Conservation (phyloP, 208 protist species). For the Wallacemonas sp. region DNA sequence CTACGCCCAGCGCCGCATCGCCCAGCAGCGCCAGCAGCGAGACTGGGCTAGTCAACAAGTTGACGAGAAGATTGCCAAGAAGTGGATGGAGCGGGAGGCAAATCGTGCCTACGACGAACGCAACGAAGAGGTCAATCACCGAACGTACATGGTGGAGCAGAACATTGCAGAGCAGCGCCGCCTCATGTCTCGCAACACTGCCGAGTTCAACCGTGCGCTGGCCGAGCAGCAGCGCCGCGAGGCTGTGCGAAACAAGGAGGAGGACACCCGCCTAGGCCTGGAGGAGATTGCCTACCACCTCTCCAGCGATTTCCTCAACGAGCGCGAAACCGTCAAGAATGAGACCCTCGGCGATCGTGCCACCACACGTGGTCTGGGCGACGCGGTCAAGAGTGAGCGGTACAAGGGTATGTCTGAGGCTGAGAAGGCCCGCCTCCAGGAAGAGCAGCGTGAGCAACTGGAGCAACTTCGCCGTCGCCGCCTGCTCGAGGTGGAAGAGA, state of each 20-base stretch:
- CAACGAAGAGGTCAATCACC: constrained; percentile 84
- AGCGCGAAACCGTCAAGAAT: constrained; percentile 75
- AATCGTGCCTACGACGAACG: constrained; percentile 82
- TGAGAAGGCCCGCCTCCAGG: constrained; percentile 52
- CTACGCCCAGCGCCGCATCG: constrained; percentile 49
- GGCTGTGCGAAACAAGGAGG: constrained; percentile 66
- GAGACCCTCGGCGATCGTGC: constrained; percentile 17
- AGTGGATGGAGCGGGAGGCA: constrained; percentile 91
- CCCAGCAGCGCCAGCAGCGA: constrained; percentile 86
- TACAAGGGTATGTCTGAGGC: constrained; percentile 78
- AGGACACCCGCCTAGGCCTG: constrained; percentile 78
- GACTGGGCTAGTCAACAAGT: constrained; percentile 84
- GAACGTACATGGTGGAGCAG: constrained; percentile 79
- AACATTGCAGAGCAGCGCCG: constrained; percentile 72
- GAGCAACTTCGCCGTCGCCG: constrained; percentile 76
- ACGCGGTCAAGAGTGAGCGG: constrained; percentile 74
- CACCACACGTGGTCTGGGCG: constrained; percentile 36
- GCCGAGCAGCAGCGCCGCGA: constrained; percentile 86
- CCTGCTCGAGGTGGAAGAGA: constrained; percentile 86
- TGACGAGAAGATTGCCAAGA: constrained; percentile 91
- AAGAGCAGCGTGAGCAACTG: constrained; percentile 78
- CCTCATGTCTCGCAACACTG: constrained; percentile 63
- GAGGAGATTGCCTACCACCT: constrained; percentile 92
- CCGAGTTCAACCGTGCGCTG: constrained; percentile 89
- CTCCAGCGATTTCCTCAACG: constrained; percentile 89